Evolutionary conservation across 1,139 yeast species (phyloP).

Genomic region (Spathaspora jeffriesii): DNA sequence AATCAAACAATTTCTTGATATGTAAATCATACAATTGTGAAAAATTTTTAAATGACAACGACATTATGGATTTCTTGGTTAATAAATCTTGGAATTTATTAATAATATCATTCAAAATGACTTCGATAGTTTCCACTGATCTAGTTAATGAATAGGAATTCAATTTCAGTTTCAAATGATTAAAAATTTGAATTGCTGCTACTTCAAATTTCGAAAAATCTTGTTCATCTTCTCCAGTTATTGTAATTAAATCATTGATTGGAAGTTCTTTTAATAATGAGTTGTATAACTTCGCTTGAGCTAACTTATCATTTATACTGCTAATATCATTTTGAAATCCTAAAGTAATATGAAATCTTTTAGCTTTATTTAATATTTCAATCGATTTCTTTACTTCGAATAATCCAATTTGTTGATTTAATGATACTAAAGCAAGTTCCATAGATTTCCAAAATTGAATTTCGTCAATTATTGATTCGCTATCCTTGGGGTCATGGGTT

Average conservation of each 20-base stretch:
- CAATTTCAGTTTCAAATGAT: slow-evolving; percentile 56
- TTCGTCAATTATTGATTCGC: slow-evolving; percentile 65
- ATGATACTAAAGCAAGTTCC: slow-evolving; percentile 59
- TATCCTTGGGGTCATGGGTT: slow-evolving; percentile 53
- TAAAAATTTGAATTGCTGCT: slow-evolving; percentile 52
- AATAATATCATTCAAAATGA: slow-evolving; percentile 42
- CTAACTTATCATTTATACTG: slow-evolving; percentile 61
- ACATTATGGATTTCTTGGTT: slow-evolving; percentile 23
- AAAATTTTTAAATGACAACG: slow-evolving; percentile 26
- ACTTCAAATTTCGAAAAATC: slow-evolving; percentile 39
- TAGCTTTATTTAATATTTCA: slow-evolving; percentile 65
- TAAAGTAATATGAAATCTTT: slow-evolving; percentile 77
- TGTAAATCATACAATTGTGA: slow-evolving; percentile 16
- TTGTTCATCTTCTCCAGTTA: slow-evolving; percentile 28
- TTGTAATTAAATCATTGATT: slow-evolving; percentile 55
- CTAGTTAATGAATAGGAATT: slow-evolving; percentile 67
- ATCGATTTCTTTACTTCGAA: slow-evolving; percentile 60
- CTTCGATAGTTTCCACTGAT: slow-evolving; percentile 64
- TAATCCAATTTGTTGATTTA: slow-evolving; percentile 59
- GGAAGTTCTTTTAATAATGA: slow-evolving; percentile 74
- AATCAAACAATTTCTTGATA: slow-evolving; percentile 12
- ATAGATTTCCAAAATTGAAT: slow-evolving; percentile 78
- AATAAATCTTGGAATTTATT: slow-evolving; percentile 22
- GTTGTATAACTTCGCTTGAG: slow-evolving; percentile 54
- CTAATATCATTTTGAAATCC: slow-evolving; percentile 67